Percentiles rank a stretch among this genome's conserved stretches.
Conservation (phyloP, 2,329 filamentous ascomycete genomes). For the Diaporthe amygdali region DNA sequence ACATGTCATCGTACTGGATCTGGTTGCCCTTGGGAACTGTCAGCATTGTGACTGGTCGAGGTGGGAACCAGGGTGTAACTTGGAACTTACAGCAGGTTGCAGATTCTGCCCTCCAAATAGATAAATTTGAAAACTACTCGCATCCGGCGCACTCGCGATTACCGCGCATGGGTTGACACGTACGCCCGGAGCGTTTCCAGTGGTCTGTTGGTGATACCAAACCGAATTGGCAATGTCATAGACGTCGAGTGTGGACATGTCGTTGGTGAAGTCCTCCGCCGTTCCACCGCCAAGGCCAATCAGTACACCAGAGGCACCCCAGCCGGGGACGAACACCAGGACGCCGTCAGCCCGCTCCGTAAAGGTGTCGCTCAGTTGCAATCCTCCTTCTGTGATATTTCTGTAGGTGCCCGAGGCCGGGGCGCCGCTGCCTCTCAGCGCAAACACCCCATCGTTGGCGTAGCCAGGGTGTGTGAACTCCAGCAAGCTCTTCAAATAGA, state of each 20-base stretch:
- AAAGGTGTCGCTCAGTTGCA: constrained; percentile 70
- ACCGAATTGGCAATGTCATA: constrained; percentile 74
- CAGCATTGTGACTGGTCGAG: not conserved
- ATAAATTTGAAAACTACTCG: constrained; percentile 78
- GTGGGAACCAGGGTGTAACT: not conserved
- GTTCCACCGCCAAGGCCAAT: constrained; percentile 76
- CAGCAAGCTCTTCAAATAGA: constrained; percentile 76
- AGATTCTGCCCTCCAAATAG: constrained; percentile 80
- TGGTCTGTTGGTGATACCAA: constrained; percentile 78
- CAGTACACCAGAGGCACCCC: constrained; percentile 72
- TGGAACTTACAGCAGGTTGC: constrained; percentile 56
- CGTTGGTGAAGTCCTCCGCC: constrained; percentile 64
- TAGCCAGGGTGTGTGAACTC: constrained; percentile 79
- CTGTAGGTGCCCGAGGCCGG: constrained; percentile 68
- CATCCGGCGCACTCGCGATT: constrained; percentile 71
- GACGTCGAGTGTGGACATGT: constrained; percentile 65
- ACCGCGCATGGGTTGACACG: constrained; percentile 76
- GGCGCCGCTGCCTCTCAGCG: constrained; percentile 61
- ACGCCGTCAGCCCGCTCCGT: constrained; percentile 76
- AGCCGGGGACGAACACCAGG: constrained; percentile 76
- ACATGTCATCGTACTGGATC: constrained; percentile 72
- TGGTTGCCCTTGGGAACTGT: constrained; percentile 44
- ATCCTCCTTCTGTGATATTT: constrained; percentile 75
- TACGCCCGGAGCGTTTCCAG: constrained; percentile 64
- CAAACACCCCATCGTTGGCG: constrained; percentile 65